Percentiles rank a stretch among this genome's conserved stretches.
Conservation (phyloP, 805 yeast genomes). For the Hanseniaspora osmophila region DNA sequence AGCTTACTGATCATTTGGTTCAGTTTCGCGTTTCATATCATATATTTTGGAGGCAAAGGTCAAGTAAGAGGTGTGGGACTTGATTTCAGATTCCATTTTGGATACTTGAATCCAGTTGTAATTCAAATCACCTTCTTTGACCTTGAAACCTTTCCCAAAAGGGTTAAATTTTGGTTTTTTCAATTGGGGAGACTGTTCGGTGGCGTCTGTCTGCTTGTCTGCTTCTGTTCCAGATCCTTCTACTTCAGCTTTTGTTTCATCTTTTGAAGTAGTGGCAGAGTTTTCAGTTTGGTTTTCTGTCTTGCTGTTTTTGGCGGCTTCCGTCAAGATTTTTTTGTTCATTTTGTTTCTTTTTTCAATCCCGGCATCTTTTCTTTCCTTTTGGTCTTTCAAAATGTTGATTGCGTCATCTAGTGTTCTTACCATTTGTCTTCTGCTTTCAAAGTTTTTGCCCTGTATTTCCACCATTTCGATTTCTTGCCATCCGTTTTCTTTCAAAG, state of each 20-base stretch:
- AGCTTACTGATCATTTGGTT: no score
- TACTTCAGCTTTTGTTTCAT: conserved; percentile 13
- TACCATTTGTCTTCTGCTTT: conserved; percentile 79
- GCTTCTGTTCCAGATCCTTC: conserved; percentile 2
- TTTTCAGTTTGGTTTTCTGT: background rate
- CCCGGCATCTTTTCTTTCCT: conserved; percentile 52
- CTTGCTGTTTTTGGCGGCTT: conserved; percentile 2
- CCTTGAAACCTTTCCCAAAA: conserved; percentile 78
- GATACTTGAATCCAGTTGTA: conserved; percentile 79
- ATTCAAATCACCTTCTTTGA: conserved; percentile 73
- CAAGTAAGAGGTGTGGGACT: conserved; percentile 85
- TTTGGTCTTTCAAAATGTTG: conserved; percentile 66
- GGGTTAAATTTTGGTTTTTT: conserved; percentile 62
- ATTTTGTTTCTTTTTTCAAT: conserved; percentile 36
- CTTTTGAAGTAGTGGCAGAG: conserved; percentile 12
- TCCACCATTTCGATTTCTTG: conserved; percentile 82
- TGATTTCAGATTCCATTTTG: conserved; percentile 69
- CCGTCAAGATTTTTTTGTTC: conserved; percentile 16
- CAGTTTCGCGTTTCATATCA: conserved; percentile 9
- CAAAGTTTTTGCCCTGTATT: conserved; percentile 73
- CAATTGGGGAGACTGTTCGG: conserved; percentile 12
- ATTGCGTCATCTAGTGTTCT: conserved; percentile 70
- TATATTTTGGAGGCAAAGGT: conserved; percentile 62
- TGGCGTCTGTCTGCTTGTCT: conserved; percentile 12
- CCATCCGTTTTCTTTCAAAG: conserved; percentile 70